A percentile compares a stretch with the other conserved stretches of the same genome.
phyloP scores from a whole-genome alignment of 2,329 filamentous ascomycete species.

The Calonectria naviculata region DNA sequence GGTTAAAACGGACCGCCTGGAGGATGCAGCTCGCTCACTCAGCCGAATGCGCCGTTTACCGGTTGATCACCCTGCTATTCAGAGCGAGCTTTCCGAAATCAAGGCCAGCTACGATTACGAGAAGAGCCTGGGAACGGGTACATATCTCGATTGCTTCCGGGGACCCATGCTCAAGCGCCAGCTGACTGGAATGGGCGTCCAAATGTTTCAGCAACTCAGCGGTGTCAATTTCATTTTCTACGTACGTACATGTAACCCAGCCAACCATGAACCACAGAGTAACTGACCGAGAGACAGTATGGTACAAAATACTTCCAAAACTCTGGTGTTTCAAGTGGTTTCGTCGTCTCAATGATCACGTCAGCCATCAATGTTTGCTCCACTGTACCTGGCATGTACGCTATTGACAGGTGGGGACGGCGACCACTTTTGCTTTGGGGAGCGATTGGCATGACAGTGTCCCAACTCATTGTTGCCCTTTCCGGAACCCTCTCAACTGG shows the following conservation, averaged over 20 bases:
- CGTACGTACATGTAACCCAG: not conserved
- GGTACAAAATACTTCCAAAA: slow-evolving; percentile 54
- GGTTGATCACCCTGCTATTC: slow-evolving; percentile 66
- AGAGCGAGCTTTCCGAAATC: slow-evolving; percentile 72
- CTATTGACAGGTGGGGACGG: slow-evolving; percentile 54
- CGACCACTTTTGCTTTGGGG: slow-evolving; percentile 74
- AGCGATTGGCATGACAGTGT: slow-evolving; percentile 68
- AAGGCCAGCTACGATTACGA: slow-evolving; percentile 71
- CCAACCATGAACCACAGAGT: not conserved
- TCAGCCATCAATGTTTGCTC: slow-evolving; percentile 51
- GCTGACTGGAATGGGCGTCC: slow-evolving; percentile 73
- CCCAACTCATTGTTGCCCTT: slow-evolving; percentile 70
- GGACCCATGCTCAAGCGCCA: slow-evolving; percentile 66
- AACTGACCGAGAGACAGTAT: slow-evolving; percentile 40
- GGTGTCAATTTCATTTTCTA: slow-evolving; percentile 25
- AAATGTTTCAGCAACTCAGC: slow-evolving; percentile 60
- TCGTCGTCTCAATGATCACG: slow-evolving; percentile 52
- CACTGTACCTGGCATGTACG: slow-evolving; percentile 50
- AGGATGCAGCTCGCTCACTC: slow-evolving; percentile 55
- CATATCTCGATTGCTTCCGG: slow-evolving; percentile 66
- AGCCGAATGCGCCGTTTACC: slow-evolving; percentile 70
- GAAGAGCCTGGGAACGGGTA: slow-evolving; percentile 58
- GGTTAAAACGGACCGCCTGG: slow-evolving; percentile 64
- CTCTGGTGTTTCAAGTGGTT: slow-evolving; percentile 50
- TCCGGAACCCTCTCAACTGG: slow-evolving; percentile 66